Conservation (phyloP, 768 basidiomycete species). For the Amyloporia xantha region DNA sequence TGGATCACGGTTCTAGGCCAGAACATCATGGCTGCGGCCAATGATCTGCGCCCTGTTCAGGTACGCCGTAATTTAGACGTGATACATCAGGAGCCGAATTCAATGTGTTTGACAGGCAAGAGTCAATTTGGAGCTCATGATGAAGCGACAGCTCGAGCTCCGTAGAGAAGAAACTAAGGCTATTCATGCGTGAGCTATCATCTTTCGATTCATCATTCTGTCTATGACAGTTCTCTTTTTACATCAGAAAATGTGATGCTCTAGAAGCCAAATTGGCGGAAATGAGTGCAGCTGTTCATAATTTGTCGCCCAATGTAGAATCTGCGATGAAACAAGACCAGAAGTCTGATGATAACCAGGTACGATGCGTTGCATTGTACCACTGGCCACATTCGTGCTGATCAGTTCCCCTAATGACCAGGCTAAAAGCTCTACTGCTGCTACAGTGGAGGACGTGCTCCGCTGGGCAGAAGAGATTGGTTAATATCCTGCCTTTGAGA, state of each 20-base stretch:
- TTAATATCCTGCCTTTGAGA: too few species aligned
- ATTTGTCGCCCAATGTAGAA: not conserved
- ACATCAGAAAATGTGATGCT: constrained; percentile 62
- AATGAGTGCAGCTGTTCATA: constrained; percentile 30
- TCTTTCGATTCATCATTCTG: too few species aligned
- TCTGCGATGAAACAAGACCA: not conserved
- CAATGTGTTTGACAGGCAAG: constrained; percentile 48
- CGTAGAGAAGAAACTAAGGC: constrained; percentile 63
- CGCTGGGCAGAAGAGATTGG: constrained; percentile 51
- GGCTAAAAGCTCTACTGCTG: constrained; percentile 3
- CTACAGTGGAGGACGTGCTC: constrained; percentile 37
- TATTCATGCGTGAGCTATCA: constrained; percentile 55
- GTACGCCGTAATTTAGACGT: constrained; percentile 31
- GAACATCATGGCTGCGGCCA: constrained; percentile 87
- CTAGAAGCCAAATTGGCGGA: constrained; percentile 58
- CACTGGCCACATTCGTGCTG: not conserved
- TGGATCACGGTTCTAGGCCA: constrained; percentile 78
- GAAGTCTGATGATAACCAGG: not conserved
- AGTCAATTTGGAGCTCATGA: constrained; percentile 75
- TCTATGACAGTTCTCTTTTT: too few species aligned
- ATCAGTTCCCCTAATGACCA: too few species aligned
- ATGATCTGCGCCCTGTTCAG: constrained; percentile 86
- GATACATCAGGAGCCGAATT: not conserved
- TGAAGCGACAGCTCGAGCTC: constrained; percentile 70
- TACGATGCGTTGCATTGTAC: not conserved